Percentiles rank a stretch among this genome's conserved stretches.
phyloP scores from a whole-genome alignment of 352 stramenopile species.

The Phytopythium oedochilum region DNA sequence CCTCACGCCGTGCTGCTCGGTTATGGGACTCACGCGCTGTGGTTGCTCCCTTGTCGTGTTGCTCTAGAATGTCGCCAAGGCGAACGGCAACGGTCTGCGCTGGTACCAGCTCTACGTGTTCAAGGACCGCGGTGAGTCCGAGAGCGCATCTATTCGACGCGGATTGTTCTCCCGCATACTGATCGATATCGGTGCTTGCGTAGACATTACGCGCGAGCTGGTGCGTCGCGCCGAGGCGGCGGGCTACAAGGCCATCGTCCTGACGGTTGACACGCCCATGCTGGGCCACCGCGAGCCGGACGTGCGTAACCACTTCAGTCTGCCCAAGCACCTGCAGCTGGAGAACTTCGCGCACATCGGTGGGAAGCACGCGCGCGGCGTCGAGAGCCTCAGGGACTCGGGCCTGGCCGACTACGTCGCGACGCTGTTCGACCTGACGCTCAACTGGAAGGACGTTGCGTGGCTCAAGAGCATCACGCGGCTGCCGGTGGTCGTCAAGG shows the following conservation, averaged over 20 bases:
- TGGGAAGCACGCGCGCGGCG: constrained; percentile 57
- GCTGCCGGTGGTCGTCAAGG: constrained; percentile 93
- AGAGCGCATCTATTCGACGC: background rate
- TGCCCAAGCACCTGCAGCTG: constrained; percentile 69
- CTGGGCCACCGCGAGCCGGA: constrained; percentile 94
- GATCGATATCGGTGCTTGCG: background rate
- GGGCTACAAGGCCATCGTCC: constrained; percentile 93
- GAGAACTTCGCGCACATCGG: constrained; percentile 40
- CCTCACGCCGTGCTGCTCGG: too few relatives aligned
- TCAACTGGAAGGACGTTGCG: constrained; percentile 92
- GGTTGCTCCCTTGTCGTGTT: background rate
- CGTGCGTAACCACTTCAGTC: constrained; percentile 91
- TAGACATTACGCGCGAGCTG: constrained; percentile 92
- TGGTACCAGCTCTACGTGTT: constrained; percentile 98
- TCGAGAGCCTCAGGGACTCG: constrained; percentile 44
- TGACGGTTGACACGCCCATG: constrained; percentile 96
- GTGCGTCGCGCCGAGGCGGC: constrained; percentile 88
- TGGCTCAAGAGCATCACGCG: constrained; percentile 90
- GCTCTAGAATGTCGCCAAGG: constrained; percentile 41
- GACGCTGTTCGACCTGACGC: constrained; percentile 91
- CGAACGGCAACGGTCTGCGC: constrained; percentile 76
- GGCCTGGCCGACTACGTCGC: constrained; percentile 52
- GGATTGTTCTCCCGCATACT: too few relatives aligned
- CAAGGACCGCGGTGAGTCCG: constrained; percentile 65
- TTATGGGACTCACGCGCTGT: too few relatives aligned